Conservation (phyloP, 2,329 filamentous ascomycete genomes). For the Ceratocystiopsis brevicomis region DNA sequence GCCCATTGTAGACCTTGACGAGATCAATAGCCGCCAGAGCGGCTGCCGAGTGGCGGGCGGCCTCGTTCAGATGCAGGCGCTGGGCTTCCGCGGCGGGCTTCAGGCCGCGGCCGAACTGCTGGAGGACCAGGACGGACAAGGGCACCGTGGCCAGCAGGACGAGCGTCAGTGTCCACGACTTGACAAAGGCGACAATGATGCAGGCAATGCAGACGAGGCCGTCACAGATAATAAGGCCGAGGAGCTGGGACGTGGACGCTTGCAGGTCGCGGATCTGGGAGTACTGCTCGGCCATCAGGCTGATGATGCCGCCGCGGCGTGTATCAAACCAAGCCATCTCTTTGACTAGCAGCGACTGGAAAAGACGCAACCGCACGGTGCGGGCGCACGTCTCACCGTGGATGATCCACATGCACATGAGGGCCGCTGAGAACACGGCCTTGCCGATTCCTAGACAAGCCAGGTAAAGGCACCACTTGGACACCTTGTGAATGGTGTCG, state of each 20-base stretch:
- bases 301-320: constrained; percentile 49
- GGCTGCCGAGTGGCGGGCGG: constrained; percentile 52
- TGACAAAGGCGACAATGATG: constrained; percentile 53
- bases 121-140: constrained; percentile 41
- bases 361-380: constrained; percentile 43
- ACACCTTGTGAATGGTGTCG: constrained; percentile 35
- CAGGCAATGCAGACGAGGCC: constrained; percentile 45
- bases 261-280: constrained; percentile 69
- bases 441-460: constrained; percentile 41
- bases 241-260: constrained; percentile 56
- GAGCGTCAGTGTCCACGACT: constrained; percentile 69
- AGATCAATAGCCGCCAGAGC: constrained; percentile 60
- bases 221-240: constrained; percentile 51
- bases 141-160: constrained; percentile 60
- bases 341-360: constrained; percentile 48
- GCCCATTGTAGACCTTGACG: constrained; percentile 71
- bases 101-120: constrained; percentile 39
- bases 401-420: constrained; percentile 51
- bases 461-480: constrained; percentile 42
- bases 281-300: constrained; percentile 53
- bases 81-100: constrained; percentile 51
- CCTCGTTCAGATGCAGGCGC: constrained; percentile 44
- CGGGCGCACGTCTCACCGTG: constrained; percentile 70
- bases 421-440: constrained; percentile 47
- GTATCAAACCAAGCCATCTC: constrained; percentile 71